Evolutionary conservation across 1,139 yeast genomes (phyloP).

Genomic region (Ashbya aceris): DNA sequence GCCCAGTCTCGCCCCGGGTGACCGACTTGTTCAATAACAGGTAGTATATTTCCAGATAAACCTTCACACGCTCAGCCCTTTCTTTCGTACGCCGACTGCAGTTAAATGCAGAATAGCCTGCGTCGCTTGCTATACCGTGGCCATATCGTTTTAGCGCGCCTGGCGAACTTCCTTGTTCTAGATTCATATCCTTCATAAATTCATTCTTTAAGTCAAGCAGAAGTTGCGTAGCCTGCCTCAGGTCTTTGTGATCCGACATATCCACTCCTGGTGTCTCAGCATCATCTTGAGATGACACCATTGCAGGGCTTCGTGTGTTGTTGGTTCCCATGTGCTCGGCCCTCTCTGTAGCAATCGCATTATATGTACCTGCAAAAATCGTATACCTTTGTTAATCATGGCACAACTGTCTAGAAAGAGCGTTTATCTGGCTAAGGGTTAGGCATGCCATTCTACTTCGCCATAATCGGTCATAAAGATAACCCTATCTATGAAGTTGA

Average conservation of each 20-base stretch:
- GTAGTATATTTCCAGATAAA: conserved; percentile 27
- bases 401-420: too few species aligned
- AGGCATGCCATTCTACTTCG: conserved; percentile 55
- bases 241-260: background rate
- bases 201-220: conserved; percentile 24
- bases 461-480: conserved; percentile 81
- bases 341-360: too few species aligned
- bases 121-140: background rate
- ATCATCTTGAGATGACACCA: too few species aligned
- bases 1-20: conserved; percentile 10
- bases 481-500: conserved; percentile 83
- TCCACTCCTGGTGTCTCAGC: too few species aligned
- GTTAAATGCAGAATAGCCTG: background rate
- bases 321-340: background rate
- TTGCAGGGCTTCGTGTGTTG: too few species aligned
- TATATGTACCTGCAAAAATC: too few species aligned
- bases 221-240: conserved; percentile 14
- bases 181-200: conserved; percentile 26
- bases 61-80: conserved; percentile 26
- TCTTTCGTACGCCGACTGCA: conserved; percentile 14
- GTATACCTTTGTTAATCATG: too few species aligned
- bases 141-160: background rate
- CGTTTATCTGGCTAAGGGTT: too few species aligned
- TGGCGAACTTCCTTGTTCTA: background rate
- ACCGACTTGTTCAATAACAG: conserved; percentile 21